phyloP scores from a whole-genome alignment of 306 rosid species.

The Inga laurina region DNA sequence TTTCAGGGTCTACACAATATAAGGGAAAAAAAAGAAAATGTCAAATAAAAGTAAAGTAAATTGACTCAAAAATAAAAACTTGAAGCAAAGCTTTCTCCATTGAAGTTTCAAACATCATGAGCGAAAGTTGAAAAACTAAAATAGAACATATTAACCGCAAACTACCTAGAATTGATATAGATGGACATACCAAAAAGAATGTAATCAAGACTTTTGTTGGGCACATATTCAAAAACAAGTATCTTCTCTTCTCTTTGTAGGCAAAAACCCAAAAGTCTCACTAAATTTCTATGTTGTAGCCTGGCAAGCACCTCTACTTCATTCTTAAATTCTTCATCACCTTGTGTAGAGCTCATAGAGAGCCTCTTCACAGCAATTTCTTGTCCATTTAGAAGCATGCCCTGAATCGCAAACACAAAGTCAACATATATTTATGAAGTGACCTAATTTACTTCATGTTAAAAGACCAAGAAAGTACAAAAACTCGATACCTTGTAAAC shows the following conservation, averaged over 20 bases:
- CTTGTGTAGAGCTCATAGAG: conserved; percentile 35
- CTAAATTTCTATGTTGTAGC: conserved; percentile 60
- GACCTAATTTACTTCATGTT: background rate
- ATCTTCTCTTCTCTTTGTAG: conserved; percentile 51
- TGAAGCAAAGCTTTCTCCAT: background rate
- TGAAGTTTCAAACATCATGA: background rate
- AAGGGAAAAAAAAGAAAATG: background rate
- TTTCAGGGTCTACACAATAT: conserved; percentile 32
- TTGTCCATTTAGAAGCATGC: conserved; percentile 27
- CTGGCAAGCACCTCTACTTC: conserved; percentile 53
- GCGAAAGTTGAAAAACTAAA: background rate
- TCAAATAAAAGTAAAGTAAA: background rate
- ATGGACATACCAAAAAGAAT: conserved; percentile 42
- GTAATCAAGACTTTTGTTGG: conserved; percentile 50
- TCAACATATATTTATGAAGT: background rate
- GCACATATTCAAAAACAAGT: conserved; percentile 55
- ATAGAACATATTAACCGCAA: background rate
- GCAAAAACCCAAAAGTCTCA: conserved; percentile 56
- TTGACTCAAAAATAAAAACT: background rate
- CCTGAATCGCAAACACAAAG: conserved; percentile 36
- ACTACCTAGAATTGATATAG: background rate
- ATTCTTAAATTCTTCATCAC: conserved; percentile 52
- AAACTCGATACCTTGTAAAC: conserved; percentile 51
- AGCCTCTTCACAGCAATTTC: background rate
- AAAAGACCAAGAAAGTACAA: background rate